Evolutionary conservation across 164 flowering plant species (phyloP).

Genomic region (Nelumbo lutea): DNA sequence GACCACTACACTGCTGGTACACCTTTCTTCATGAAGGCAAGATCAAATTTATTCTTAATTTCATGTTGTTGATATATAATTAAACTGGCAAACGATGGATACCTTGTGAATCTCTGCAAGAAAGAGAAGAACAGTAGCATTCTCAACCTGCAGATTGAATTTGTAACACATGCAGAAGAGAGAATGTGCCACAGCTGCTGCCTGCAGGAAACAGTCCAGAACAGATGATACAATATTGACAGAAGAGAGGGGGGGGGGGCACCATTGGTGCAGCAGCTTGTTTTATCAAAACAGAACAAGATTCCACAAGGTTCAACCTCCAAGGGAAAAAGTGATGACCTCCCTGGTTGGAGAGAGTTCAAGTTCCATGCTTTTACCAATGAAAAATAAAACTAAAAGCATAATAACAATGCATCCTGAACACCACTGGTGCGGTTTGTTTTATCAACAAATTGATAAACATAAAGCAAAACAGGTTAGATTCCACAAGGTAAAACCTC

Average conservation of each 20-base stretch:
- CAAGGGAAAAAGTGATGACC: too few relatives aligned
- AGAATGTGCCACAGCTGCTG: slow-evolving; percentile 72
- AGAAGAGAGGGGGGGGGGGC: neutral
- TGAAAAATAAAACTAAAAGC: too few relatives aligned
- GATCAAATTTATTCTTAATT: neutral
- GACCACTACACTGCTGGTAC: neutral
- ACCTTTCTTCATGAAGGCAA: neutral
- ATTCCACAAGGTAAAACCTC: too few relatives aligned
- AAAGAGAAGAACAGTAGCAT: slow-evolving; percentile 78
- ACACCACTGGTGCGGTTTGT: too few relatives aligned
- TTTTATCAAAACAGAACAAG: too few relatives aligned
- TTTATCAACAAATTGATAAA: too few relatives aligned
- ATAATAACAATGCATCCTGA: too few relatives aligned
- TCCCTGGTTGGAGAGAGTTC: too few relatives aligned
- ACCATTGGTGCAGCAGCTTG: too few relatives aligned
- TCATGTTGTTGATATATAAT: neutral
- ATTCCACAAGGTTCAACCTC: too few relatives aligned
- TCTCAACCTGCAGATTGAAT: slow-evolving; percentile 78
- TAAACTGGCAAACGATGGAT: slow-evolving; percentile 4
- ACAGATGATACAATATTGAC: neutral
- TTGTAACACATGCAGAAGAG: slow-evolving; percentile 85
- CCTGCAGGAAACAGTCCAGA: slow-evolving; percentile 42
- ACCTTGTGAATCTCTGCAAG: slow-evolving; percentile 95
- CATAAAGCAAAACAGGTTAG: too few relatives aligned
- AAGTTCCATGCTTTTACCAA: too few relatives aligned